These are phyloP conservation scores for Trichoderma sp. DNA, from an alignment of 2,329 filamentous ascomycete genomes.

Conservation along the genomic window DNA sequence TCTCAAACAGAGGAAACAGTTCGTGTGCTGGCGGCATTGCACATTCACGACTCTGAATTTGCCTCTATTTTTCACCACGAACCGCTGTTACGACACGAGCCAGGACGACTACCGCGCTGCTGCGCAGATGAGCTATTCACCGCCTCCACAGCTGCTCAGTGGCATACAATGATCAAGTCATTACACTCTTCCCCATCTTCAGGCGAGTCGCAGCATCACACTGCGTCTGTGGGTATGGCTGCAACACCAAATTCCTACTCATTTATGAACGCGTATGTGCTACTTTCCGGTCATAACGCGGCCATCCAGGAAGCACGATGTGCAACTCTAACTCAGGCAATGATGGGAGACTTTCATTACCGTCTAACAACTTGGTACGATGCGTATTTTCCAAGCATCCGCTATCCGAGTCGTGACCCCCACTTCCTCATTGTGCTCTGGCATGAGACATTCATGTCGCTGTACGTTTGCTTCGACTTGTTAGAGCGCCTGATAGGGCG, in stretches of 20 bases:
- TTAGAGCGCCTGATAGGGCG: slow-evolving; percentile 6
- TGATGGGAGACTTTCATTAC: background rate
- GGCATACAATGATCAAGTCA: background rate
- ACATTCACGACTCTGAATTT: background rate
- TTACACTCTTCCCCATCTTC: background rate
- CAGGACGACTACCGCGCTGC: background rate
- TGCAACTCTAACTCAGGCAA: background rate
- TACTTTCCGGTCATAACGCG: background rate
- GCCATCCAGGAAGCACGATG: background rate
- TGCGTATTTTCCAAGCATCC: background rate
- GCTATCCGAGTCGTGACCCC: background rate
- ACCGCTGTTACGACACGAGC: background rate
- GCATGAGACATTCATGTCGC: slow-evolving; percentile 16
- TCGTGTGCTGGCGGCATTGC: background rate
- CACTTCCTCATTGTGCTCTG: slow-evolving; percentile 12
- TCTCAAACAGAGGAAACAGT: background rate
- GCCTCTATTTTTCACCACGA: background rate
- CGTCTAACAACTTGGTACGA: background rate
- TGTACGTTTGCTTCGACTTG: background rate
- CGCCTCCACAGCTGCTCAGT: background rate
- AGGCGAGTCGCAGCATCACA: background rate
- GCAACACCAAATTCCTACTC: background rate
- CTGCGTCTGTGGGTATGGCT: background rate
- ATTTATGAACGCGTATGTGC: background rate
- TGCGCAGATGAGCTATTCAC: background rate